A percentile compares a stretch with the other conserved stretches of the same genome.
Evolutionary conservation across 306 rosid species (phyloP).

Genomic region (Neltuma alba): DNA sequence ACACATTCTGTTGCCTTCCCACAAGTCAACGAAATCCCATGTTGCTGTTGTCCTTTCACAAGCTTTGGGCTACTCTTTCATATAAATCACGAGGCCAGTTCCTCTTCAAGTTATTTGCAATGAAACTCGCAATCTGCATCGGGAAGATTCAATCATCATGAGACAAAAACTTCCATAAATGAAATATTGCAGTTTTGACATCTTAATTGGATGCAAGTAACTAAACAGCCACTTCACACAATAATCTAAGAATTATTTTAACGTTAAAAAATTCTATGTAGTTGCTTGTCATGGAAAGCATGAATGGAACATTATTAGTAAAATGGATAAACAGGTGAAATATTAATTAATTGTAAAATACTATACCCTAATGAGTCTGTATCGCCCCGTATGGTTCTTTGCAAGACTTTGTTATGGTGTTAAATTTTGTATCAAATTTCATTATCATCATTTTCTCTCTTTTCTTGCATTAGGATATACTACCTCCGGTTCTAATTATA

Average conservation of each 20-base stretch:
- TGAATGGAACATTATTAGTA: neutral
- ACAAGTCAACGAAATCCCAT: constrained; percentile 26
- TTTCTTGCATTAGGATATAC: constrained; percentile 7
- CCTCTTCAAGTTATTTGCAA: constrained; percentile 82
- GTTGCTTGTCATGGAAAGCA: constrained; percentile 13
- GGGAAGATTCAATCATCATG: constrained; percentile 15
- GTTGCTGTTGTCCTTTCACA: constrained; percentile 50
- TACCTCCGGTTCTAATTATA: too few species aligned
- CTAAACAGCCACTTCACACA: constrained; percentile 3
- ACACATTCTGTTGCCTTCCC: constrained; percentile 13
- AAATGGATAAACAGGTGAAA: neutral
- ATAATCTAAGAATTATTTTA: neutral
- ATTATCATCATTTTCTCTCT: neutral
- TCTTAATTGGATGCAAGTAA: neutral
- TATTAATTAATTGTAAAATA: neutral
- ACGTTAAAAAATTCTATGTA: neutral
- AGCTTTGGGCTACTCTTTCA: constrained; percentile 85
- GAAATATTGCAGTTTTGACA: constrained; percentile 11
- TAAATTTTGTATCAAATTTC: constrained; percentile 6
- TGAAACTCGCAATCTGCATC: constrained; percentile 84
- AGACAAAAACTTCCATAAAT: constrained; percentile 8
- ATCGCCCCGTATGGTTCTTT: neutral
- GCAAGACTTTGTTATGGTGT: neutral
- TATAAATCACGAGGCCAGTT: constrained; percentile 97
- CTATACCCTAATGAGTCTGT: neutral